Base-by-base conservation (phyloP, 305 asterid genomes). In the Fraxinus floribunda region DNA sequence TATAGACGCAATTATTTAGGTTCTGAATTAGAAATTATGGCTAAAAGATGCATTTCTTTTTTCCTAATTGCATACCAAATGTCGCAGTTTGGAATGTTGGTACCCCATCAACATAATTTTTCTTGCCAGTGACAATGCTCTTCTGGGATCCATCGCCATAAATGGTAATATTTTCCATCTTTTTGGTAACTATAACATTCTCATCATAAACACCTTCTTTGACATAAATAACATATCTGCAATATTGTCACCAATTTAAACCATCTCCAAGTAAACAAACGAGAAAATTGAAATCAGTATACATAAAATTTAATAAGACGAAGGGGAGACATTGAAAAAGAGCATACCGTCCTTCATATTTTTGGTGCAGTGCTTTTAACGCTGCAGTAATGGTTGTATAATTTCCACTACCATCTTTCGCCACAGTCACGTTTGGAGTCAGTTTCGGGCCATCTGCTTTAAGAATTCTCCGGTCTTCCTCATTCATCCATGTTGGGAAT, bases 141-240 rank as follows among this genome's bases (percentile, higher is more conserved):
- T 95, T 95, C 83, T 95, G 97, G 0, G 99, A 95, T 86, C 99
- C 99, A 3, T 89, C 98, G 10, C 99, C 99, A 18, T 89, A 87
- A 39, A 95, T 92, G n/a, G 99, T 93, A 3, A 95, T 78, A 55
- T 95, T 95, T 7, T 70, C 90, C 97, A 93, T 93, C 49, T 87
- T 82, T 84, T 90, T 93, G 1, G 92, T 84, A 11, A 95, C 88
- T 0, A 88, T 78, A 35, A 95, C 97, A 24, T 68, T 90, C 88
- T 94, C 98, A 1, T 86, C 90, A 55, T 95, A 95, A 7, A 94
- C 81, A 2, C 98, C 99, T 85, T 80, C 95, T 80, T 92, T 94
- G 11, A 95, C 80, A 62, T 88, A 94, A 30, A 95, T 94, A 36
- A 91, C 88, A 46, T 87, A 95, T 80, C 99, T 95, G 88, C 90